Evolutionary conservation across 805 yeast genomes (phyloP).

Genomic region (Pichia gijzeniarum): DNA sequence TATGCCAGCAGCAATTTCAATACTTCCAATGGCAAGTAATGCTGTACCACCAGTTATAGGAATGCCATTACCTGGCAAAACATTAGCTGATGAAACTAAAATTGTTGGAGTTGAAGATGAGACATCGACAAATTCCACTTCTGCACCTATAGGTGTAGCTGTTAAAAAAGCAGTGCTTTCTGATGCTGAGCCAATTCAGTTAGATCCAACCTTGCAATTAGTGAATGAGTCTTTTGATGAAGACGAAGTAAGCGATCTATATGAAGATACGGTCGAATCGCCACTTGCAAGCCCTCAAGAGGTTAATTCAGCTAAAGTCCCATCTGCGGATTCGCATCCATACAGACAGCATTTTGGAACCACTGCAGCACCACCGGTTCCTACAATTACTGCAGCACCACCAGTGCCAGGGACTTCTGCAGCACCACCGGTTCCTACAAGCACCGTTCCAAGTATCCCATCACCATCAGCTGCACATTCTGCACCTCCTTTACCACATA

Average conservation of each 20-base stretch:
- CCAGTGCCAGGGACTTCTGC: background rate
- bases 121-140: too few species aligned
- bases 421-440: conserved; percentile 2
- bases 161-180: too few species aligned
- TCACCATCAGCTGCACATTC: too few species aligned
- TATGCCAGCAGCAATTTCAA: conserved; percentile 39
- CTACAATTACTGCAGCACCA: conserved; percentile 3
- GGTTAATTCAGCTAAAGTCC: background rate
- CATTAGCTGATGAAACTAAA: conserved; percentile 5
- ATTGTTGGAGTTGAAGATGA: conserved; percentile 1
- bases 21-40: conserved; percentile 44
- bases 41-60: conserved; percentile 26
- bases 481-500: too few species aligned
- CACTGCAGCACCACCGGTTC: conserved; percentile 9
- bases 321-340: conserved; percentile 4
- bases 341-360: conserved; percentile 2
- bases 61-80: conserved; percentile 1
- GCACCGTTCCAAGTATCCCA: conserved; percentile 6
- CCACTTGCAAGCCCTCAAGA: background rate
- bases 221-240: too few species aligned
- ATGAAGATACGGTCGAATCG: conserved; percentile 5
- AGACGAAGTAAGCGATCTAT: conserved; percentile 4
- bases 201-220: too few species aligned
- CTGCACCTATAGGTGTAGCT: too few species aligned
- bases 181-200: too few species aligned